Evolutionary conservation across 2,329 filamentous ascomycete species (phyloP).

Genomic region (Hymenoscyphus repandus): DNA sequence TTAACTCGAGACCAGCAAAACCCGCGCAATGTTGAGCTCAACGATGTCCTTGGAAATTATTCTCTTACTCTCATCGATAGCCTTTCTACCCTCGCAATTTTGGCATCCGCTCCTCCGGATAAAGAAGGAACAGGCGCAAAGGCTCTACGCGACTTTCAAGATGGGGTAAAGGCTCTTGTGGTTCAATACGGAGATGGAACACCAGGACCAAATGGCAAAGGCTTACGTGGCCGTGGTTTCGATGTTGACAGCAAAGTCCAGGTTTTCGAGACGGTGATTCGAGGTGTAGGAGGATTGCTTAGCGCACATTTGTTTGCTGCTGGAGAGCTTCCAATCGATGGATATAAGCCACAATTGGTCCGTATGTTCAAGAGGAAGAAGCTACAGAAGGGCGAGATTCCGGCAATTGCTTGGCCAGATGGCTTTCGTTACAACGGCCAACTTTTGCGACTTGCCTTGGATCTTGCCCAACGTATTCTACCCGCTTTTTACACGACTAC

Average conservation of each 20-base stretch:
- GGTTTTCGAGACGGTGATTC: slow-evolving; percentile 96
- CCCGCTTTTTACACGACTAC: slow-evolving; percentile 90
- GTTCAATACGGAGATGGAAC: slow-evolving; percentile 83
- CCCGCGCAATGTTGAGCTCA: slow-evolving; percentile 76
- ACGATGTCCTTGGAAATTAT: slow-evolving; percentile 96
- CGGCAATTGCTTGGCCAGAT: slow-evolving; percentile 65
- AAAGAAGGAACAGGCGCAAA: slow-evolving; percentile 49
- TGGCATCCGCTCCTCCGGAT: slow-evolving; percentile 68
- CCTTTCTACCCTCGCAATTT: slow-evolving; percentile 85
- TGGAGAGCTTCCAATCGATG: slow-evolving; percentile 80
- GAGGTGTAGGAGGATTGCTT: slow-evolving; percentile 82
- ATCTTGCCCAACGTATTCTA: slow-evolving; percentile 76
- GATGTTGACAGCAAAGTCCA: slow-evolving; percentile 97
- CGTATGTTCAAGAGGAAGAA: slow-evolving; percentile 22
- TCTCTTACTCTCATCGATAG: slow-evolving; percentile 94
- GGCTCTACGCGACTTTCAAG: slow-evolving; percentile 70
- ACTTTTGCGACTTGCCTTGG: slow-evolving; percentile 79
- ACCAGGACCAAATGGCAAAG: slow-evolving; percentile 60
- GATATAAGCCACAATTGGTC: slow-evolving; percentile 54
- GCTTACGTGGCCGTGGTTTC: slow-evolving; percentile 72
- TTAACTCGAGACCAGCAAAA: slow-evolving; percentile 79
- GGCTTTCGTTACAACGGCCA: slow-evolving; percentile 85
- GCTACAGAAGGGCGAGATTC: slow-evolving; percentile 40
- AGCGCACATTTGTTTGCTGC: slow-evolving; percentile 92
- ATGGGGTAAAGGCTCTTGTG: slow-evolving; percentile 71